Percentiles rank a stretch among this genome's conserved stretches.
These are phyloP conservation scores for Eutypa lata DNA, from an alignment of 2,329 filamentous ascomycete species.

Conservation along the genomic window DNA sequence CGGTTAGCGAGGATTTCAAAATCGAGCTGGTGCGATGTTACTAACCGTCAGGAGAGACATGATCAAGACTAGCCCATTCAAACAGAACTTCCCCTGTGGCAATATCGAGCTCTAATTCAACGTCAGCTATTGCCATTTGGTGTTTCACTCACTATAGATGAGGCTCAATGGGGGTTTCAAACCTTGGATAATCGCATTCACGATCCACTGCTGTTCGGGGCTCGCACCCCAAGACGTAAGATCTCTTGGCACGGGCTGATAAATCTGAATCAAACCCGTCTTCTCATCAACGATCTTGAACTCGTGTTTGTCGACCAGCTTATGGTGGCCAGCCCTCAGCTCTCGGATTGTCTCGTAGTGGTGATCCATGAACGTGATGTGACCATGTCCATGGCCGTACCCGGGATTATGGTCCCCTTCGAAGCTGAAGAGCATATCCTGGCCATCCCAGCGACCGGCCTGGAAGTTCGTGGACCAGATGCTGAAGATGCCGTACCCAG, in stretches of 20 bases:
- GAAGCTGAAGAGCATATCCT: constrained; percentile 51
- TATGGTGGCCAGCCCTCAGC: constrained; percentile 49
- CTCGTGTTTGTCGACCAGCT: constrained; percentile 52
- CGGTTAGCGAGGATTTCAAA: constrained; percentile 1
- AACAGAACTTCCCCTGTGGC: constrained; percentile 53
- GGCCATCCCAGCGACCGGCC: constrained; percentile 44
- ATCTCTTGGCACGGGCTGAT: constrained; percentile 46
- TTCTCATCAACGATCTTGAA: constrained; percentile 51
- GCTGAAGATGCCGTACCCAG: constrained; percentile 49
- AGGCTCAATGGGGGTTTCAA: too few relatives aligned
- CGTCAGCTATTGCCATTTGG: too few relatives aligned
- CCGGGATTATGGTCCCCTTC: constrained; percentile 49
- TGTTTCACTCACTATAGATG: too few relatives aligned
- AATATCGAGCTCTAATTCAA: constrained; percentile 40
- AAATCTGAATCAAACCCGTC: constrained; percentile 52
- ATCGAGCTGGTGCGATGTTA: constrained; percentile 18
- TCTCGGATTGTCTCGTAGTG: constrained; percentile 53
- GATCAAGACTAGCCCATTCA: constrained; percentile 57
- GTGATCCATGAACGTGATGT: constrained; percentile 49
- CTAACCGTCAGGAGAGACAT: constrained; percentile 48
- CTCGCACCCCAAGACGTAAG: constrained; percentile 43
- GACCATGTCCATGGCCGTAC: constrained; percentile 53
- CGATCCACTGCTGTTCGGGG: constrained; percentile 52
- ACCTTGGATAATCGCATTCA: constrained; percentile 53
- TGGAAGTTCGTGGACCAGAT: constrained; percentile 55